These are phyloP conservation scores for Porodaedalea pini DNA, from an alignment of 1,284 basidiomycete genomes.

Conservation along the genomic window DNA sequence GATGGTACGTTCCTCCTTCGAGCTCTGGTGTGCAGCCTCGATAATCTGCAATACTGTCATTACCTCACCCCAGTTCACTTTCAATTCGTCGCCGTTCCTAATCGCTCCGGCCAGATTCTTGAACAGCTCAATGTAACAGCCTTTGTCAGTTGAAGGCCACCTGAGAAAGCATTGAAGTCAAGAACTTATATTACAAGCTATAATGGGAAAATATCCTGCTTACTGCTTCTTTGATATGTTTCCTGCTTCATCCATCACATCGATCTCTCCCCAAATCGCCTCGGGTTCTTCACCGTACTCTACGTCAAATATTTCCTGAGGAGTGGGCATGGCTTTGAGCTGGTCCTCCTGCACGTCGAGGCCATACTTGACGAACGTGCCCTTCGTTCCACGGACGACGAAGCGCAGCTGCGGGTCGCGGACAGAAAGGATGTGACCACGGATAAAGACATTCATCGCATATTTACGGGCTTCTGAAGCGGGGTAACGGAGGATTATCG, in stretches of 20 bases:
- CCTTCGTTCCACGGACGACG: conserved; percentile 64
- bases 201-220: conserved; percentile 24
- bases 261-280: conserved; percentile 54
- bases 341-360: conserved; percentile 78
- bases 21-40: conserved; percentile 64
- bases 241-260: conserved; percentile 46
- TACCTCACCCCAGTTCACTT: conserved; percentile 70
- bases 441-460: conserved; percentile 65
- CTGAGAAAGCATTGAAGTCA: conserved; percentile 33
- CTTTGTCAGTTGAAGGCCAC: conserved; percentile 61
- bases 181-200: neutral
- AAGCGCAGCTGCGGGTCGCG: conserved; percentile 66
- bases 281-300: conserved; percentile 58
- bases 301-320: conserved; percentile 43
- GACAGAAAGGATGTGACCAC: conserved; percentile 67
- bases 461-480: conserved; percentile 40
- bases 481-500: conserved; percentile 62
- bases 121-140: conserved; percentile 60
- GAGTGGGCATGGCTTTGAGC: conserved; percentile 50
- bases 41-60: conserved; percentile 69
- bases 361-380: conserved; percentile 72
- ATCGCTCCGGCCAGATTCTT: conserved; percentile 63
- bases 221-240: conserved; percentile 49
- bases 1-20: conserved; percentile 54
- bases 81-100: conserved; percentile 46